A percentile compares a stretch with the other conserved stretches of the same genome.
These are phyloP conservation scores for Chytriomyces sp. DNA, from an alignment of 192 early-diverging fungal genomes.

Conservation along the genomic window DNA sequence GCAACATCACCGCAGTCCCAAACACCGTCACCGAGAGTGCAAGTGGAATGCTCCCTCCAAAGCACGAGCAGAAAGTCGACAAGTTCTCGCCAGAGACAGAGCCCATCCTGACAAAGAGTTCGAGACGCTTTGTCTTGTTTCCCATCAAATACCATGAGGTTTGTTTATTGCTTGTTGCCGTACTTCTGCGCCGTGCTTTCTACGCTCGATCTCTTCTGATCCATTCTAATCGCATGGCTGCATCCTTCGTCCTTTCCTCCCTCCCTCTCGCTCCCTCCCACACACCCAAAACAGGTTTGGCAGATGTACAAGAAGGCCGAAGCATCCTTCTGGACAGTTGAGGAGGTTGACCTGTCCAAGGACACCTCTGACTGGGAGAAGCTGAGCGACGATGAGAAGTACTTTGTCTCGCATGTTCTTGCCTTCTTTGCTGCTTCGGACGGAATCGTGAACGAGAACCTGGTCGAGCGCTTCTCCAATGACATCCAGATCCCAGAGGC, in stretches of 20 bases:
- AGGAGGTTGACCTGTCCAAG: slow-evolving; percentile 93
- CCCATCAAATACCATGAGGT: slow-evolving; percentile 92
- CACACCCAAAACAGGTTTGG: slow-evolving; percentile 69
- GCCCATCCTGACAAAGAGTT: slow-evolving; percentile 71
- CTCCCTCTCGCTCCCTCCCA: not conserved
- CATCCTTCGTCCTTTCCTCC: slow-evolving; percentile 2
- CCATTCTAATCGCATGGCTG: not conserved
- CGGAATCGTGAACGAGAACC: slow-evolving; percentile 96
- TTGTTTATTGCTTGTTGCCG: slow-evolving; percentile 33
- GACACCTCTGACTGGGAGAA: slow-evolving; percentile 90
- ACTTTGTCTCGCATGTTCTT: slow-evolving; percentile 89
- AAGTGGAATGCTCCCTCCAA: too few species aligned
- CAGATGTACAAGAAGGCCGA: slow-evolving; percentile 98
- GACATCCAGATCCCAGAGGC: slow-evolving; percentile 96
- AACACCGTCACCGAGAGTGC: not conserved
- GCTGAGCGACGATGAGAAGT: slow-evolving; percentile 83
- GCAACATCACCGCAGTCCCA: not conserved
- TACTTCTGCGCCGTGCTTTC: not conserved
- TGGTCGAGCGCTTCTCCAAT: slow-evolving; percentile 85
- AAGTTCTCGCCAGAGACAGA: not conserved
- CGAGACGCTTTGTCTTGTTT: slow-evolving; percentile 87
- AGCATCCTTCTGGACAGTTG: slow-evolving; percentile 96
- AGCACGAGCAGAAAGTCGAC: too few species aligned
- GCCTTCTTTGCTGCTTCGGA: slow-evolving; percentile 97
- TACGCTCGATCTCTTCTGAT: not conserved